Base-by-base conservation (phyloP, 2,329 filamentous ascomycete species). In the Clarireedia sp. region DNA sequence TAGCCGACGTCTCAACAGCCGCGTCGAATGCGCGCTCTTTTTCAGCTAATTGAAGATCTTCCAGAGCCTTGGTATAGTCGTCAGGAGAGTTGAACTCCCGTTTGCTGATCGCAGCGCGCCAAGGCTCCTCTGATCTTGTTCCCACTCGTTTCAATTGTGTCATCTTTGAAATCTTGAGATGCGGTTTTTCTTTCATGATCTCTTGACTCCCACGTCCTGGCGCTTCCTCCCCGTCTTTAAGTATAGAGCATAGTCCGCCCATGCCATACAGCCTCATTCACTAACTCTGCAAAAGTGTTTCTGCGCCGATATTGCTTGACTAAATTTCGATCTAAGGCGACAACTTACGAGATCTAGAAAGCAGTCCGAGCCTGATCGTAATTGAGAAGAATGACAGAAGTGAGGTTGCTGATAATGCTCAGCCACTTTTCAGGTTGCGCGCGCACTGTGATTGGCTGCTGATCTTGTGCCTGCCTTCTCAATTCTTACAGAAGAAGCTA, bases 1-100 rank as follows among this genome's bases (percentile, higher is more conserved):
- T 63, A 19, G 67, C 59, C 4, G 55, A 41, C 8, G 54, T 56
- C 17, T 54, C 55, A 36, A 59, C 59, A 23, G 61, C 51, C n/a
- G 64, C 62, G 59, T 69, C 67, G 54, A 69, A 70, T 5, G 62
- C 66, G 29, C 53, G 55, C 23, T 48, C 53, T 40, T 59, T 64
- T 51, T 68, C 67, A 29, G 56, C 60, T 40, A 46, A 38, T 46
- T 60, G 56, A 37, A 69, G 61, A 44, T 53, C 44, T 36, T 57
- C 52, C 43, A 62, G 50, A 8, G 63, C 62, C 16, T 57, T 59
- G 24, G 51, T 51, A 53, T 68, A 68, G 19, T 56, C 55, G 23
- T 51, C 59, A 23, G 40, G 44, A 36, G 57, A 55, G 7, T 61
- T 54, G 36, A 65, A 61, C 36, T 63, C 56, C 48, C 48, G 21